phyloP scores from a whole-genome alignment of 2,329 filamentous ascomycete genomes.

The Calonectria pauciramosa region DNA sequence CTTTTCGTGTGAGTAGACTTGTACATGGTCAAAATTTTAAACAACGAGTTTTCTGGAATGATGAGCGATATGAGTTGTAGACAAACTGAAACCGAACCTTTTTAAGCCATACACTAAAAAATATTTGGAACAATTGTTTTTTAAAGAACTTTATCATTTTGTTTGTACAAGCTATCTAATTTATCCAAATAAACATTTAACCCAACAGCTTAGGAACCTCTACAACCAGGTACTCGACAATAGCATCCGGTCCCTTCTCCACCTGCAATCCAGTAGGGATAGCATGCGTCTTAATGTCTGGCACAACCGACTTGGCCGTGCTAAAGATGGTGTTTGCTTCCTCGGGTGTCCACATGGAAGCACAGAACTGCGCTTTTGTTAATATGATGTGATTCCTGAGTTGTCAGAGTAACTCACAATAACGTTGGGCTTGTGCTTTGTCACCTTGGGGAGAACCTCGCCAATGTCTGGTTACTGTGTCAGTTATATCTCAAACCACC shows the following conservation, averaged over 20 bases:
- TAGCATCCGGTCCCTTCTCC: conserved; percentile 65
- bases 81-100: neutral
- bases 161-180: neutral
- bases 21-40: neutral
- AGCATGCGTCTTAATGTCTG: conserved; percentile 64
- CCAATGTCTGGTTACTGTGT: conserved; percentile 60
- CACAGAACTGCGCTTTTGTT: conserved; percentile 64
- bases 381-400: neutral
- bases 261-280: conserved; percentile 68
- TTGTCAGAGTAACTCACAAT: conserved; percentile 37
- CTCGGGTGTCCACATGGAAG: conserved; percentile 66
- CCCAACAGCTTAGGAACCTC: conserved; percentile 50
- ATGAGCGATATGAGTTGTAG: neutral
- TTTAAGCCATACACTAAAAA: no score
- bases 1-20: neutral
- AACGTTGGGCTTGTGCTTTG: conserved; percentile 48
- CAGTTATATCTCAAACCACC: neutral
- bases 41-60: neutral
- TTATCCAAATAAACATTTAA: neutral
- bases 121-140: neutral
- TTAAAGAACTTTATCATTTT: neutral
- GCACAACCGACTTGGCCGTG: conserved; percentile 58
- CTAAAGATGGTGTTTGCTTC: conserved; percentile 60
- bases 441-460: conserved; percentile 67
- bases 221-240: conserved; percentile 66